Evolutionary conservation across 1,139 yeast genomes (phyloP).

Genomic region (Lizanozyma gosingica): DNA sequence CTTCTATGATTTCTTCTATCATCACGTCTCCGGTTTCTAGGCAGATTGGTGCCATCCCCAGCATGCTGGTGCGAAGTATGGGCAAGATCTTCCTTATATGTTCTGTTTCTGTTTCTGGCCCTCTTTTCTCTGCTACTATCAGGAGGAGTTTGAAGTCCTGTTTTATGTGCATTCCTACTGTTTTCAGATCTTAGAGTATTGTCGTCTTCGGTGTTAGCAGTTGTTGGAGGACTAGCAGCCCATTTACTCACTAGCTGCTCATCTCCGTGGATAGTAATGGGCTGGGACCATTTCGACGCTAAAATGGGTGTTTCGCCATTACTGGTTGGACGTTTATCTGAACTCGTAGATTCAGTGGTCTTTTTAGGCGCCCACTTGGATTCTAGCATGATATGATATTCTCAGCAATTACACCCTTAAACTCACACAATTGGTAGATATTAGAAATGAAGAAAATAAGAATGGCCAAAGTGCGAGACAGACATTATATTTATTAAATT

Average conservation of each 20-base stretch:
- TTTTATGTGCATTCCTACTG: conserved; percentile 2
- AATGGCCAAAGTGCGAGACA: no score
- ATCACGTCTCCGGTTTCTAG: conserved; percentile 3
- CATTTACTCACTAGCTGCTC: conserved; percentile 20
- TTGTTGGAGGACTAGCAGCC: conserved; percentile 13
- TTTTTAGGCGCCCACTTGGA: conserved; percentile 2
- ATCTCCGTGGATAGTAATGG: conserved; percentile 1
- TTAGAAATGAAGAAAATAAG: no score
- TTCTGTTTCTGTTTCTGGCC: conserved; percentile 1
- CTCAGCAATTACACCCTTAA: no score
- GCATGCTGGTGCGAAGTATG: conserved; percentile 1
- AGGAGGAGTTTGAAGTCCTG: no score
- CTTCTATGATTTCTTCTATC: background rate
- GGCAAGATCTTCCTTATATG: background rate
- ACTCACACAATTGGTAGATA: no score
- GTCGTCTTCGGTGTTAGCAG: background rate
- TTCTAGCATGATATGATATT: background rate
- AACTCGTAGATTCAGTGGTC: background rate
- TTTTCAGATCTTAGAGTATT: conserved; percentile 1
- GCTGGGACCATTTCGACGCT: conserved; percentile 1
- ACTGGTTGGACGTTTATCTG: background rate
- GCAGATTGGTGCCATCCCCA: background rate
- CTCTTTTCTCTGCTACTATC: no score
- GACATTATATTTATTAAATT: no score
- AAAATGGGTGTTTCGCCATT: background rate